Evolutionary conservation across 202 grass and related monocot genomes (phyloP), one percentile per base, ranked within the genome.

Genomic region (Zizania palustris): DNA sequence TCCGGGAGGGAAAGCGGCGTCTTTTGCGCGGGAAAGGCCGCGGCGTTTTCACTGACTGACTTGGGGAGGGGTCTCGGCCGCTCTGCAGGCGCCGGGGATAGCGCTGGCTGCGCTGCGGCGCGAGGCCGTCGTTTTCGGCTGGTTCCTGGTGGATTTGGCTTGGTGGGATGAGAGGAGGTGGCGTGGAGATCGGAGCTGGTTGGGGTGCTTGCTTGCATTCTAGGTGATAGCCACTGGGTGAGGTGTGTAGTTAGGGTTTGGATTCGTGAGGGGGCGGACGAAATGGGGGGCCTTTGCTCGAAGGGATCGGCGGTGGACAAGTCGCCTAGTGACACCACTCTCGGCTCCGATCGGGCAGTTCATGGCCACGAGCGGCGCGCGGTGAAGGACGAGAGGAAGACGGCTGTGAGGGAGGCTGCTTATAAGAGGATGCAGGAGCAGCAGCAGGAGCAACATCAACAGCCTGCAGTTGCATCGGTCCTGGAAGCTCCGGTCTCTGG

Each of bases 321-420:
- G 85, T 97, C 95, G 54, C 95, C 95, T 21, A 97, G 95, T 49
- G 95, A 97, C 61, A 92, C 91, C 73, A 97, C 87, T 59, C 88
- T 92, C 50, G 93, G 88, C 22, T 70, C 79, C 4, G 88, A 88
- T 45, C 65, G 79, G 36, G 67, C 77, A 21, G 78, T 79, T 64
- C 77, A 84, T 37, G 44, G 60, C 15, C 85, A 90, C 28, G 68
- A 89, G 28, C 77, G 42, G 46, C 76, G 77, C 4, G 38, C 4
- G 38, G 69, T 39, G 50, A 78, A 84, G 69, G 76, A 37, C 41
- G 78, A 93, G 82, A 78, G 73, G 65, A 85, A 77, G 72, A 60
- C 67, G 45, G 73, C 5, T 5, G 54, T 2, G 71, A 67, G 33
- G 1, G 70, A 82, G 54, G 70, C 61, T 12, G 76, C 45, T 50